Percentiles rank a stretch among this genome's conserved stretches.
phyloP scores from a whole-genome alignment of 192 early-diverging fungal species.

The Chytriomyces sp. region DNA sequence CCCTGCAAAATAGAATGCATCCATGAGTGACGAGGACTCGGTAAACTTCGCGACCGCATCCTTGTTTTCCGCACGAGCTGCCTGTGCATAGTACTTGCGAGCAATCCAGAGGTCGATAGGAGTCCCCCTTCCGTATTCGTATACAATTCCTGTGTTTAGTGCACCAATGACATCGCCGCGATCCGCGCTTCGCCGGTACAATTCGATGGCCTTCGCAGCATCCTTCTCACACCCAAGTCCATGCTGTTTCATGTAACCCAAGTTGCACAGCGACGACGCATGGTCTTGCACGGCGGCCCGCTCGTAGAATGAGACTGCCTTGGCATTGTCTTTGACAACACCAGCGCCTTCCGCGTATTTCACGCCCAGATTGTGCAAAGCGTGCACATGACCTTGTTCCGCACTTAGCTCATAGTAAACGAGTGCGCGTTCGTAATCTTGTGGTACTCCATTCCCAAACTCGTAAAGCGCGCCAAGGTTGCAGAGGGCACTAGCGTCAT shows the following conservation, averaged over 20 bases:
- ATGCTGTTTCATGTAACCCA: slow-evolving; percentile 23
- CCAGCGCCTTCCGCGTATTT: slow-evolving; percentile 20
- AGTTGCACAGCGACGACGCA: slow-evolving; percentile 29
- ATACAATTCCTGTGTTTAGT: background rate
- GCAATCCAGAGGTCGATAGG: background rate
- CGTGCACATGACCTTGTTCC: background rate
- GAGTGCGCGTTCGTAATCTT: slow-evolving; percentile 10
- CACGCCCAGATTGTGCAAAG: slow-evolving; percentile 27
- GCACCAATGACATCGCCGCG: slow-evolving; percentile 2
- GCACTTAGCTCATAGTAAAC: slow-evolving; percentile 25
- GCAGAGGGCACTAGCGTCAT: slow-evolving; percentile 17
- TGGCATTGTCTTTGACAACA: slow-evolving; percentile 18
- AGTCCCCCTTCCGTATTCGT: background rate
- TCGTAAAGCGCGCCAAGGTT: slow-evolving; percentile 25
- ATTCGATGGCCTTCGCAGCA: slow-evolving; percentile 26
- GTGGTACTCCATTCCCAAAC: slow-evolving; percentile 18
- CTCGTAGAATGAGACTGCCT: slow-evolving; percentile 22
- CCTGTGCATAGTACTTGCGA: background rate
- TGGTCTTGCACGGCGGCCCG: slow-evolving; percentile 21
- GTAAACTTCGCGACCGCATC: background rate
- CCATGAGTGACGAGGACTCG: background rate
- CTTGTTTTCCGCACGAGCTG: background rate
- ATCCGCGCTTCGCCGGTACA: slow-evolving; percentile 22
- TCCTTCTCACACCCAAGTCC: slow-evolving; percentile 31
- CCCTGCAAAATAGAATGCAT: background rate